These are phyloP conservation scores for Desmodesmus armatus DNA, from an alignment of 139 green algal genomes.

Conservation along the genomic window DNA sequence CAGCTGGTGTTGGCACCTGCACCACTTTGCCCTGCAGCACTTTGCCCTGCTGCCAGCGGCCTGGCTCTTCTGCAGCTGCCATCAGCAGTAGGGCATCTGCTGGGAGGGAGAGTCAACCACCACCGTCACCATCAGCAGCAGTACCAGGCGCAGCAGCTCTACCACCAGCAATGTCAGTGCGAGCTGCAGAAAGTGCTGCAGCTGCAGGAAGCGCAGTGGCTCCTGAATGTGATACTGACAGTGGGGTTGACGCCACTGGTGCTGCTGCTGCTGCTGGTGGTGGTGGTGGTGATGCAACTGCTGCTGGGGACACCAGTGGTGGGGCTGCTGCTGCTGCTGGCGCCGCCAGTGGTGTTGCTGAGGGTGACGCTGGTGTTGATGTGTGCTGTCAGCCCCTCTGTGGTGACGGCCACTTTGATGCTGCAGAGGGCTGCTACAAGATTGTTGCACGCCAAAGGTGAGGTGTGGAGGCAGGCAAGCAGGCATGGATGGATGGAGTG, in stretches of 20 bases:
- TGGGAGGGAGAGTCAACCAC: too few relatives aligned
- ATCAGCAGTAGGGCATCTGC: not conserved
- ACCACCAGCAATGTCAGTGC: not conserved
- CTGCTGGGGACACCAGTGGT: not conserved
- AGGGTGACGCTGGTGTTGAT: not conserved
- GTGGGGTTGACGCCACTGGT: not conserved
- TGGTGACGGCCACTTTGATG: constrained; percentile 69
- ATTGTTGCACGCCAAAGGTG: constrained; percentile 48
- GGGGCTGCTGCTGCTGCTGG: not conserved
- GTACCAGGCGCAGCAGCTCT: not conserved
- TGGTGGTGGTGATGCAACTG: constrained; percentile 30
- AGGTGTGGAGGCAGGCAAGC: not conserved
- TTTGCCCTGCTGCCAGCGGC: not conserved
- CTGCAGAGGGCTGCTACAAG: constrained; percentile 45
- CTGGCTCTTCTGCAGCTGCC: not conserved
- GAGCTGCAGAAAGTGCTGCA: not conserved
- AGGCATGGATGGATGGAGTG: not conserved
- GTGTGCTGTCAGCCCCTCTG: constrained; percentile 26
- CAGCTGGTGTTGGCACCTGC: not conserved
- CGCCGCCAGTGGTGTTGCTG: not conserved
- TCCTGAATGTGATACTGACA: too few relatives aligned
- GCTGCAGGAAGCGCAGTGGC: not conserved
- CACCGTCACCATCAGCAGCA: not conserved
- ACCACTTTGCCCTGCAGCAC: not conserved
- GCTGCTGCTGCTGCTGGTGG: not conserved